These are phyloP conservation scores for Yamadazyma blattariae DNA, from an alignment of 1,139 yeast species.

Conservation along the genomic window DNA sequence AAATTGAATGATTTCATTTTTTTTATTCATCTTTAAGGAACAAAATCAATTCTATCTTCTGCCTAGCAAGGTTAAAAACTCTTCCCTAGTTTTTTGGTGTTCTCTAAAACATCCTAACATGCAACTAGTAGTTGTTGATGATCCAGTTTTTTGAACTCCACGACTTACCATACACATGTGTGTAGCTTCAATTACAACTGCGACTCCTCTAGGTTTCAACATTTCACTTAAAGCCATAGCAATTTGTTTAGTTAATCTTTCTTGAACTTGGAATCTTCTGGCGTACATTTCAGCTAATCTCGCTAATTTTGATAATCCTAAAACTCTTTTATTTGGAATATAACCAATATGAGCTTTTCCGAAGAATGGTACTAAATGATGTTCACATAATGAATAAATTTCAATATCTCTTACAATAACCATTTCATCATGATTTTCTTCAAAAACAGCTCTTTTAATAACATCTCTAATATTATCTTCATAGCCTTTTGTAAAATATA, in stretches of 20 bases:
- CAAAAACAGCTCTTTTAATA: conserved; percentile 91
- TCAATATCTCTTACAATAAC: conserved; percentile 95
- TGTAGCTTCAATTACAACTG: conserved; percentile 95
- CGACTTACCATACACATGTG: conserved; percentile 99
- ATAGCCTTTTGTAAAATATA: conserved; percentile 92
- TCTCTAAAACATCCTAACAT: conserved; percentile 95
- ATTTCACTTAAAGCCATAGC: conserved; percentile 94
- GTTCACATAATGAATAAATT: conserved; percentile 90
- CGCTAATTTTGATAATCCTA: conserved; percentile 91
- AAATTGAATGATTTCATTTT: no score
- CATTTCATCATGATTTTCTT: conserved; percentile 99
- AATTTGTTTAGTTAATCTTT: conserved; percentile 91
- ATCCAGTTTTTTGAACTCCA: conserved; percentile 94
- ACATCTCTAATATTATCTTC: conserved; percentile 91
- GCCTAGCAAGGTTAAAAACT: conserved; percentile 79
- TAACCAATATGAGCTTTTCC: conserved; percentile 97
- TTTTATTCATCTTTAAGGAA: no score
- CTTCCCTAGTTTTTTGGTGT: conserved; percentile 94
- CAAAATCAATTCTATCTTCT: no score
- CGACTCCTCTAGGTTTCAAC: conserved; percentile 92
- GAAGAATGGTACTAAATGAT: conserved; percentile 93
- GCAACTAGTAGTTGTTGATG: conserved; percentile 91
- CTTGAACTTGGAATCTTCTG: conserved; percentile 94
- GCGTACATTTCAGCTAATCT: conserved; percentile 96
- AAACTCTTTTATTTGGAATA: conserved; percentile 91